Evolutionary conservation across 176 grass and related monocot species (phyloP).

Genomic region (Avena sativa): DNA sequence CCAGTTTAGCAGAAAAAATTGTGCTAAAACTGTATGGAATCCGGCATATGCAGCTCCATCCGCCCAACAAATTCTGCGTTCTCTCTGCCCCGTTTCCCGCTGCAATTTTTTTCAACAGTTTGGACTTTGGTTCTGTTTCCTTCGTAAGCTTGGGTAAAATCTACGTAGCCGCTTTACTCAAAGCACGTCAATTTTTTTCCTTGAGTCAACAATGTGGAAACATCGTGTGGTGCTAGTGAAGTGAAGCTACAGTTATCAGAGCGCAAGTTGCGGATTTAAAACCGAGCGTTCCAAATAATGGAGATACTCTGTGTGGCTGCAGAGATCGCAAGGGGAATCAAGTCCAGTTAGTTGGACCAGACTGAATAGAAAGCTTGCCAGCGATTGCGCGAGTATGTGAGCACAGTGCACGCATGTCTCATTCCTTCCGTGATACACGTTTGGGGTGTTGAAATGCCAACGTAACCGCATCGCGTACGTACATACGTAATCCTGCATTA

Average conservation of each 20-base stretch:
- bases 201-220: conserved; percentile 23
- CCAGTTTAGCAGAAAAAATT: background rate
- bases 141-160: background rate
- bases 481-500: background rate
- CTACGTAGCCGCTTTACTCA: too few species aligned
- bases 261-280: background rate
- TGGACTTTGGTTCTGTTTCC: background rate
- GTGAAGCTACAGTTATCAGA: background rate
- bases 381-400: background rate
- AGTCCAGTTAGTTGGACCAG: background rate
- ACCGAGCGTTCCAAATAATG: background rate
- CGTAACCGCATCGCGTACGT: too few species aligned
- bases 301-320: conserved; percentile 3
- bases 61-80: background rate
- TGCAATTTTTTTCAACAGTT: background rate
- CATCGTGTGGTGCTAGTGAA: background rate
- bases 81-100: background rate
- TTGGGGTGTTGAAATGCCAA: background rate
- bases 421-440: conserved; percentile 2
- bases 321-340: background rate
- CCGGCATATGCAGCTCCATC: background rate
- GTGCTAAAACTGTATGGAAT: background rate
- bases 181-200: too few species aligned
- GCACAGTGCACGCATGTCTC: background rate
- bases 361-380: background rate